Conservation (phyloP, 208 protist genomes). For the Leishmania braziliensis region DNA sequence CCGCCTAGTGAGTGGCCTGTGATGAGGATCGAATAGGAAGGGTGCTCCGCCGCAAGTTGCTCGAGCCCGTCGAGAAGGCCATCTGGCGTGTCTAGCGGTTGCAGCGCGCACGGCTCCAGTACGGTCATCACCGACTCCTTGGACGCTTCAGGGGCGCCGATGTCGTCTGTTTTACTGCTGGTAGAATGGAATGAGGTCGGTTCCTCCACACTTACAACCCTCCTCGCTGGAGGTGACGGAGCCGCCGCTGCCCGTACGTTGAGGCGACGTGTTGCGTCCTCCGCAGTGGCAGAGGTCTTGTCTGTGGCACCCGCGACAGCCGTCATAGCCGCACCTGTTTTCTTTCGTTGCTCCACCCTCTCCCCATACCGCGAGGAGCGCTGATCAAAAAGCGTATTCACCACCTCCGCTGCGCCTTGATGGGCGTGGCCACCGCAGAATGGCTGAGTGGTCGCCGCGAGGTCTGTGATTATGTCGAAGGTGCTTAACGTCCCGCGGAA, state of each 20-base stretch:
- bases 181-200: background rate
- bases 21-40: constrained; percentile 60
- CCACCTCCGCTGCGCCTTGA: constrained; percentile 43
- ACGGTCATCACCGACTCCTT: constrained; percentile 4
- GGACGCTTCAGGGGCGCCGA: background rate
- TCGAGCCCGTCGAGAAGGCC: constrained; percentile 45
- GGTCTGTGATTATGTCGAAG: constrained; percentile 63
- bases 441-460: constrained; percentile 43
- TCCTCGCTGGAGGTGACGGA: background rate
- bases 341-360: background rate
- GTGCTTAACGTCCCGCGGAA: constrained; percentile 70
- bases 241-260: background rate
- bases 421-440: constrained; percentile 66
- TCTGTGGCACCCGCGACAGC: background rate
- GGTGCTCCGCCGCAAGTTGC: constrained; percentile 33
- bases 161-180: background rate
- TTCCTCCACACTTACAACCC: background rate
- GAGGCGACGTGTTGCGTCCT: background rate
- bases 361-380: constrained; percentile 26
- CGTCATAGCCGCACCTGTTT: background rate
- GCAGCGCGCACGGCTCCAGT: constrained; percentile 15
- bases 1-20: constrained; percentile 81
- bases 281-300: background rate
- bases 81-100: constrained; percentile 26
- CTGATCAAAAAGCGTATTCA: constrained; percentile 55